Evolutionary conservation across 257 asterid genomes (phyloP), one percentile per base, ranked within the genome.

Genomic region (Gentiana straminea): DNA sequence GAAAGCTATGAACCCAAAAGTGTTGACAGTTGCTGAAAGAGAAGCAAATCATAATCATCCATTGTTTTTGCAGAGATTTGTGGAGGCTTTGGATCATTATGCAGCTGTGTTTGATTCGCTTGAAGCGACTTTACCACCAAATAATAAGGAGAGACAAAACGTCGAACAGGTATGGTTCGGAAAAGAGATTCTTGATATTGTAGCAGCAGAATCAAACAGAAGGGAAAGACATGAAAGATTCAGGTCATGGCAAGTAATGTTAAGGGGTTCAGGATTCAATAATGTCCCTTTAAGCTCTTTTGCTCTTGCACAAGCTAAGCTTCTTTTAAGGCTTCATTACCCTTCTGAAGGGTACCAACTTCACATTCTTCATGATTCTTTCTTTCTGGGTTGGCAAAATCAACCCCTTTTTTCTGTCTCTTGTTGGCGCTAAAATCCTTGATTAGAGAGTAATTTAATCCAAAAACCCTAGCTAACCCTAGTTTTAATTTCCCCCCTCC

Each of bases 311-410:
- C 99, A 92, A 50, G 99, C 99, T 2, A 88, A 81, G 73, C 81
- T 92, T 33, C 62, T 92, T 24, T 54, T 92, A 36, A 77, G 95
- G 59, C 93, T 92, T 36, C 99, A 92, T 68, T 92, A 92, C 63
- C 99, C 99, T 38, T 92, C 94, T 0, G 97, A 92, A 35, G 99
- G 99, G 0, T 92, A 88, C 58, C 93, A 84, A 62, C 97, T 92
- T 1, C 87, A 77, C 11, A 59, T 81, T 35, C 61, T 73, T 9
- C 74, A 71, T 43, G 76, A 80, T 69, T 83, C 85, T 11, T 79
- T 84, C 80, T 92, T 81, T 78, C 70, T 92, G 62, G 97, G 99
- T 57, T 92, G 99, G 99, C 94, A 92, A 78, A 85, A 83, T 73
- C 93, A 85, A 44, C 94, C 86, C 8, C 95, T 92, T 52, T 92